Conservation (phyloP, 495 filamentous ascomycete species). For the Hypoxylon fragiforme region DNA sequence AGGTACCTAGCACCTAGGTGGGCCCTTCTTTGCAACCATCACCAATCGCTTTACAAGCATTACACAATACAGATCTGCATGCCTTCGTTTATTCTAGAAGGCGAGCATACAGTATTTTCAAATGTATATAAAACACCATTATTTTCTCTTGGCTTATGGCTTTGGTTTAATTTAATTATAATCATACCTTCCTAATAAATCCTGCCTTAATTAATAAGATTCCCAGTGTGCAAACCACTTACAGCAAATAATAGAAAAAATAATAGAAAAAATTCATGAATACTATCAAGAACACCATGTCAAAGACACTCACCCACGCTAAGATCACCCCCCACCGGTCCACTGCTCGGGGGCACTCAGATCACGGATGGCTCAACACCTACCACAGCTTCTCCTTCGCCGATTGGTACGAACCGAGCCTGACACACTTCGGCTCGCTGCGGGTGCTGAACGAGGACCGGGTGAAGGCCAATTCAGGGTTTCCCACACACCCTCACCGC, state of each 20-base stretch:
- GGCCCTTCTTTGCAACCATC: slow-evolving; percentile 24
- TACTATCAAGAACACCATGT: slow-evolving; percentile 49
- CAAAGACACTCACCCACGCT: slow-evolving; percentile 61
- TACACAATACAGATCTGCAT: neutral
- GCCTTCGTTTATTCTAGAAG: slow-evolving; percentile 1
- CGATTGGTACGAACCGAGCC: slow-evolving; percentile 67
- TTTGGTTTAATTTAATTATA: neutral
- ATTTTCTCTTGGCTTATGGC: neutral
- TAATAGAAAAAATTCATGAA: slow-evolving; percentile 22
- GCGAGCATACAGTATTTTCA: neutral
- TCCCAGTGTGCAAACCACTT: too few species aligned
- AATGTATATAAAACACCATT: slow-evolving; percentile 1
- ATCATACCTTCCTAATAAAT: neutral
- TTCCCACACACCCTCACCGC: slow-evolving; percentile 78
- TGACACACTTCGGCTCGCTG: slow-evolving; percentile 66
- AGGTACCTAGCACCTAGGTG: too few species aligned
- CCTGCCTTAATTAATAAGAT: too few species aligned
- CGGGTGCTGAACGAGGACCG: slow-evolving; percentile 85
- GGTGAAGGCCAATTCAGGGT: slow-evolving; percentile 66
- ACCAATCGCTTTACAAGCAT: slow-evolving; percentile 16
- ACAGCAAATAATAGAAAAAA: too few species aligned
- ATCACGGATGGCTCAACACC: slow-evolving; percentile 83
- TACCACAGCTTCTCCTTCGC: slow-evolving; percentile 85
- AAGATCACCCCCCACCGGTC: slow-evolving; percentile 66
- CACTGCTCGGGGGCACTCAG: slow-evolving; percentile 65